A percentile compares a stretch with the other conserved stretches of the same genome.
Evolutionary conservation across 2,329 filamentous ascomycete species (phyloP).

Genomic region (Fusarium chaquense): DNA sequence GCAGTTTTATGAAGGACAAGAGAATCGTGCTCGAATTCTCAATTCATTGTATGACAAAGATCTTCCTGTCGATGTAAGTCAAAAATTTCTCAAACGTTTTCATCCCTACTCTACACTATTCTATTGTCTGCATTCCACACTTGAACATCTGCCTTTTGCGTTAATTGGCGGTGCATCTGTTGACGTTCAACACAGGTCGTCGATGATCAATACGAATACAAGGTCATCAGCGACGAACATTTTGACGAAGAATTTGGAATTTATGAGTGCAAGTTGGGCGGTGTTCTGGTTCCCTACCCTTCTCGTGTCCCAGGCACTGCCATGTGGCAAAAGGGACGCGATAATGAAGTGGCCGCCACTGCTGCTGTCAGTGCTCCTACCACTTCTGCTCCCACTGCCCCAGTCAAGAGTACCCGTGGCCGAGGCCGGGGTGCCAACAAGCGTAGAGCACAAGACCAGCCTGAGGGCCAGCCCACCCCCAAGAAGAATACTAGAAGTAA

Average conservation of each 20-base stretch:
- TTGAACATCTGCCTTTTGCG: slow-evolving; percentile 18
- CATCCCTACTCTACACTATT: slow-evolving; percentile 16
- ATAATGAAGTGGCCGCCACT: slow-evolving; percentile 54
- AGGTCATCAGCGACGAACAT: slow-evolving; percentile 59
- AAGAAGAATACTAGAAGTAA: slow-evolving; percentile 60
- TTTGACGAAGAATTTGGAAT: slow-evolving; percentile 58
- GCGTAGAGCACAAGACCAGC: slow-evolving; percentile 64
- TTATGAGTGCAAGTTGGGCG: slow-evolving; percentile 57
- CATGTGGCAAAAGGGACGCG: slow-evolving; percentile 55
- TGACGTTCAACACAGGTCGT: slow-evolving; percentile 50
- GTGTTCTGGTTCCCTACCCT: slow-evolving; percentile 60
- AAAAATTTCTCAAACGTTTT: slow-evolving; percentile 16
- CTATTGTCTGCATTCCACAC: slow-evolving; percentile 40
- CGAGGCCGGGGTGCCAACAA: slow-evolving; percentile 56
- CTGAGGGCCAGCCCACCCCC: slow-evolving; percentile 61
- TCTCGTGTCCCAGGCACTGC: slow-evolving; percentile 58
- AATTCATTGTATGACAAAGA: slow-evolving; percentile 57
- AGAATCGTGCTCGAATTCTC: slow-evolving; percentile 61
- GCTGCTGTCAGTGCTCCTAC: slow-evolving; percentile 45
- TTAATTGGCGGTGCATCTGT: slow-evolving; percentile 26
- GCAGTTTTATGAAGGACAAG: slow-evolving; percentile 59
- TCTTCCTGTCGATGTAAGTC: slow-evolving; percentile 64
- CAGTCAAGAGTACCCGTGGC: slow-evolving; percentile 48
- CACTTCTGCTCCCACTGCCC: slow-evolving; percentile 44
- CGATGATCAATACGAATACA: slow-evolving; percentile 61